phyloP scores from a whole-genome alignment of 2,329 filamentous ascomycete genomes.

The Fusarium sp. region DNA sequence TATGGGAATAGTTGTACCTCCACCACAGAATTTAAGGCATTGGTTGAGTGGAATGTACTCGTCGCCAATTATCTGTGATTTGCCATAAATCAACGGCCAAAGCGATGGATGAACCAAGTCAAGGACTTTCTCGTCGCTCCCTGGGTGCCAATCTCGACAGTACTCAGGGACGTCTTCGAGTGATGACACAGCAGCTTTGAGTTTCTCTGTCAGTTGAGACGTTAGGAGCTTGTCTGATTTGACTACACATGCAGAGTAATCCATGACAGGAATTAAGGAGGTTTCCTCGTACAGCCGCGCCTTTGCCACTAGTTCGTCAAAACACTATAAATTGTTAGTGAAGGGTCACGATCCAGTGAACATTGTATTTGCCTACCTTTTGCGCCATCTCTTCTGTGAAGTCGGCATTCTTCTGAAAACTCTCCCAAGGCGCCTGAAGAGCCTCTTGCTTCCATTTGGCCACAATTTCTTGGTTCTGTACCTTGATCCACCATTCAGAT shows the following conservation, averaged over 20 bases:
- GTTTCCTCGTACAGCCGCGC: background rate
- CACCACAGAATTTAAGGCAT: background rate
- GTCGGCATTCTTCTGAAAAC: background rate
- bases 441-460: conserved; percentile 5
- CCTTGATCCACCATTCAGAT: conserved; percentile 51
- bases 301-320: background rate
- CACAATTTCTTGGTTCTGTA: conserved; percentile 30
- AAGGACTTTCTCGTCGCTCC: background rate
- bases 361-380: background rate
- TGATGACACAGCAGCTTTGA: background rate
- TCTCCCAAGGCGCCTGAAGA: background rate
- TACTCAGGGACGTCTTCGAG: background rate
- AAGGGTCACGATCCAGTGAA: background rate
- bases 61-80: background rate
- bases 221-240: background rate
- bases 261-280: background rate
- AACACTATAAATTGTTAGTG: background rate
- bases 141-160: conserved; percentile 12
- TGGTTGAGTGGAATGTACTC: accelerated
- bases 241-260: background rate
- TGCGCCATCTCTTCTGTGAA: background rate
- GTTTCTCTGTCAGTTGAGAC: background rate
- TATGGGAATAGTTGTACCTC: background rate
- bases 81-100: conserved; percentile 30
- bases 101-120: conserved; percentile 24